Evolutionary conservation across 2,329 filamentous ascomycete genomes (phyloP).

Genomic region (Aspergillus sp.): DNA sequence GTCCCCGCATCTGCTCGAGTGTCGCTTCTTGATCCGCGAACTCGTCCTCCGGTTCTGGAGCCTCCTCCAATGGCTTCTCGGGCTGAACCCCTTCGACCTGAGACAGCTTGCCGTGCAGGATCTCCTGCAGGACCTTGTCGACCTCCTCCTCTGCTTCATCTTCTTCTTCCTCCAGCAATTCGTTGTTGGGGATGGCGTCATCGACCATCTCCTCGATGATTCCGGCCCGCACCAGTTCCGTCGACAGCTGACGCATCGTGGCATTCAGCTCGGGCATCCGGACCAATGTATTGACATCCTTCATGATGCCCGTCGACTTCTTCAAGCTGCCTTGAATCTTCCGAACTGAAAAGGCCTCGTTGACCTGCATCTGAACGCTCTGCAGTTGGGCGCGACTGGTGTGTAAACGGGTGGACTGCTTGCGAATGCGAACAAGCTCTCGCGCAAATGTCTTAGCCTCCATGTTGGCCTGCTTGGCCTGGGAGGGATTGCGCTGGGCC

Average conservation of each 20-base stretch:
- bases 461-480: slow-evolving; percentile 73
- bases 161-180: slow-evolving; percentile 69
- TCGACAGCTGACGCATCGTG: slow-evolving; percentile 85
- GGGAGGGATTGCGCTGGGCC: slow-evolving; percentile 75
- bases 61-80: slow-evolving; percentile 53
- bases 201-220: slow-evolving; percentile 98
- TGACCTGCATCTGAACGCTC: slow-evolving; percentile 95
- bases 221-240: slow-evolving; percentile 89
- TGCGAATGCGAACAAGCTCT: slow-evolving; percentile 81
- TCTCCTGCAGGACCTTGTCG: slow-evolving; percentile 88
- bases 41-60: slow-evolving; percentile 64
- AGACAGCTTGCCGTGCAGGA: slow-evolving; percentile 78
- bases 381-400: slow-evolving; percentile 90
- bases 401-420: slow-evolving; percentile 70
- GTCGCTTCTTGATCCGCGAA: slow-evolving; percentile 87
- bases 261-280: slow-evolving; percentile 80
- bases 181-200: slow-evolving; percentile 75
- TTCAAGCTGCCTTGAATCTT: slow-evolving; percentile 94
- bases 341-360: slow-evolving; percentile 90
- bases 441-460: slow-evolving; percentile 87
- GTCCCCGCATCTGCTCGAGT: slow-evolving; percentile 90
- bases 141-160: slow-evolving; percentile 83
- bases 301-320: slow-evolving; percentile 90
- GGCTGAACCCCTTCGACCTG: slow-evolving; percentile 64
- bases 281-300: slow-evolving; percentile 86